A percentile compares a stretch with the other conserved stretches of the same genome.
phyloP scores from a whole-genome alignment of 495 filamentous ascomycete genomes.

The Pyrenula massariospora region DNA sequence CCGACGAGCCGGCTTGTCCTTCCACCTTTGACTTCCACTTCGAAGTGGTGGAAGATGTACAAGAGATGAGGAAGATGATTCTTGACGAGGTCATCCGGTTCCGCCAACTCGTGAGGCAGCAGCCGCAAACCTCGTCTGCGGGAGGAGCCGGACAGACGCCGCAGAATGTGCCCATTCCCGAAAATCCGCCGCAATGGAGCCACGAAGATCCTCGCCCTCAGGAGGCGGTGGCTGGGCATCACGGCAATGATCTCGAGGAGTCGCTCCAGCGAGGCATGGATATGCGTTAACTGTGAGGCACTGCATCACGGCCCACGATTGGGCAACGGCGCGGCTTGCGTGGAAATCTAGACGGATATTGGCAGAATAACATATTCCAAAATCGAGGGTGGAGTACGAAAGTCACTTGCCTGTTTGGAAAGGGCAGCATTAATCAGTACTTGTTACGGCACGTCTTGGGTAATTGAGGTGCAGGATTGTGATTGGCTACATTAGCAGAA shows the following conservation, averaged over 20 bases:
- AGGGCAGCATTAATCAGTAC: too few species aligned
- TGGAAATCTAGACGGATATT: too few species aligned
- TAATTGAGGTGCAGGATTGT: too few species aligned
- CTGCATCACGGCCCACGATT: neutral
- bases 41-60: conserved; percentile 85
- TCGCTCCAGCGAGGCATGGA: conserved; percentile 78
- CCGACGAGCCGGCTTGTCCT: conserved; percentile 87
- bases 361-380: too few species aligned
- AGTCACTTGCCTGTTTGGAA: too few species aligned
- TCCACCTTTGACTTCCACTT: conserved; percentile 97
- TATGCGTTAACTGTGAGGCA: conserved; percentile 23
- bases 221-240: conserved; percentile 47
- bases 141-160: conserved; percentile 18
- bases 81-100: conserved; percentile 82
- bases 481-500: too few species aligned
- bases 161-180: conserved; percentile 61
- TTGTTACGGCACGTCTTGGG: too few species aligned
- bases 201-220: conserved; percentile 80
- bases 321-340: too few species aligned
- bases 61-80: conserved; percentile 95
- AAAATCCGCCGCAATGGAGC: conserved; percentile 58
- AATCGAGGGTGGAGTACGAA: too few species aligned
- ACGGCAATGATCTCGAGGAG: conserved; percentile 58
- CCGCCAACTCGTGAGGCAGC: conserved; percentile 61
- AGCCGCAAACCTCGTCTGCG: conserved; percentile 34